These are phyloP conservation scores for Fusarium circinatum DNA, from an alignment of 2,329 filamentous ascomycete genomes.

Conservation along the genomic window DNA sequence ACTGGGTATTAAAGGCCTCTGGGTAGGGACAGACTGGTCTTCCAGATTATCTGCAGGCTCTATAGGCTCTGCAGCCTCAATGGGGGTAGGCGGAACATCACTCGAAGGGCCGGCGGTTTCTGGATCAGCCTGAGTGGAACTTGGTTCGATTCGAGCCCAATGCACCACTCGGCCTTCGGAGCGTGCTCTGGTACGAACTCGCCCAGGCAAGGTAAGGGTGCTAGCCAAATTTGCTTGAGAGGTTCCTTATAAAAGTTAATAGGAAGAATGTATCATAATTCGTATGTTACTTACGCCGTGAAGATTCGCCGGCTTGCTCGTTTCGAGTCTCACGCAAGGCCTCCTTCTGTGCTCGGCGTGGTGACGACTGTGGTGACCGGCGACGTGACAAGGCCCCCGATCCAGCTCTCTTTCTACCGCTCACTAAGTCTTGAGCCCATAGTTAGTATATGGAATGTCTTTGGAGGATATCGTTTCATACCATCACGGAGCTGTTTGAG, in stretches of 20 bases:
- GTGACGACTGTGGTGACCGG: not conserved
- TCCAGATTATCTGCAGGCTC: not conserved
- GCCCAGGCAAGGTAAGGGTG: constrained; percentile 4
- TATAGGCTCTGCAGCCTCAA: not conserved
- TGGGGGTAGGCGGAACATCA: not conserved
- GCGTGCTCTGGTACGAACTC: not conserved
- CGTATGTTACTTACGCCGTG: not conserved
- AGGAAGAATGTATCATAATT: not conserved
- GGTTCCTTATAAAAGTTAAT: not conserved
- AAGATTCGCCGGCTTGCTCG: not conserved
- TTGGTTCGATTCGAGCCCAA: not conserved
- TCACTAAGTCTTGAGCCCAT: not conserved
- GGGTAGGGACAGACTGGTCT: not conserved
- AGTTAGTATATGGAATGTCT: not conserved
- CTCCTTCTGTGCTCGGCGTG: constrained; percentile 4
- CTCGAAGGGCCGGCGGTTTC: not conserved
- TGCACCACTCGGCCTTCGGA: not conserved
- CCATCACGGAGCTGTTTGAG: constrained; percentile 23
- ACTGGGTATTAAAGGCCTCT: constrained; percentile 2
- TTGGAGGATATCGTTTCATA: not conserved
- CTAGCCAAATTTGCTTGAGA: not conserved
- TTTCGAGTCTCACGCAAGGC: not conserved
- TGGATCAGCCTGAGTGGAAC: not conserved
- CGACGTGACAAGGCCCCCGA: not conserved
- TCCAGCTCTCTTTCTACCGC: not conserved